phyloP scores from a whole-genome alignment of 768 basidiomycete genomes.

The Suillus subaureus region DNA sequence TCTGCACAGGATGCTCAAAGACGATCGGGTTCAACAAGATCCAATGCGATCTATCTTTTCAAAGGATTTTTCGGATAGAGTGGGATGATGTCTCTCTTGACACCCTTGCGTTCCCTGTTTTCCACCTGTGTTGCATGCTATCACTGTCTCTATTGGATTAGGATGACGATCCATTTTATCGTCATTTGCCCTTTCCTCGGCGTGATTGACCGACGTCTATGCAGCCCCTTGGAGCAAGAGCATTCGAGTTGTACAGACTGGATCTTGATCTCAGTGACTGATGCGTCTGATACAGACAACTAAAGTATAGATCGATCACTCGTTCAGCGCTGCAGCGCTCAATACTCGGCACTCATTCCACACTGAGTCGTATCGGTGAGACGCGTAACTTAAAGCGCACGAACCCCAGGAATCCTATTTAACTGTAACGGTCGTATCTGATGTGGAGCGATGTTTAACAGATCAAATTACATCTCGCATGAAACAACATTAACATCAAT shows the following conservation, averaged over 20 bases:
- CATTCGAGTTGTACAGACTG: too few relatives aligned
- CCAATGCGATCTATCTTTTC: constrained; percentile 51
- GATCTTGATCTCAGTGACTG: not conserved
- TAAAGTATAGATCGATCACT: not conserved
- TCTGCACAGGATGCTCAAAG: constrained; percentile 77
- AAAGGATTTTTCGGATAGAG: constrained; percentile 47
- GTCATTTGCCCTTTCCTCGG: not conserved
- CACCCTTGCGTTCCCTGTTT: not conserved
- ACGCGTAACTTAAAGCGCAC: not conserved
- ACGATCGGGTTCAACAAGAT: constrained; percentile 70
- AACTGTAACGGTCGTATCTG: not conserved
- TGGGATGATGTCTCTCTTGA: constrained; percentile 30
- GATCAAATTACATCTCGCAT: not conserved
- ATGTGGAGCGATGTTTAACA: not conserved
- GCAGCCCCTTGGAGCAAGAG: not conserved
- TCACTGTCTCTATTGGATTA: not conserved
- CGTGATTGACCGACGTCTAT: not conserved
- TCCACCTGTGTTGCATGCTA: not conserved
- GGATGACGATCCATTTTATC: not conserved
- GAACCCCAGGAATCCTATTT: not conserved
- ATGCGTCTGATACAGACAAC: not conserved
- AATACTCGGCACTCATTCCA: not conserved
- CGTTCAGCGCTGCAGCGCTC: not conserved
- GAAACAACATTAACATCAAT: not conserved
- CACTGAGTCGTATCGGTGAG: not conserved